Conservation (phyloP, 192 early-diverging fungal genomes). For the Umbelopsis ramanniana region DNA sequence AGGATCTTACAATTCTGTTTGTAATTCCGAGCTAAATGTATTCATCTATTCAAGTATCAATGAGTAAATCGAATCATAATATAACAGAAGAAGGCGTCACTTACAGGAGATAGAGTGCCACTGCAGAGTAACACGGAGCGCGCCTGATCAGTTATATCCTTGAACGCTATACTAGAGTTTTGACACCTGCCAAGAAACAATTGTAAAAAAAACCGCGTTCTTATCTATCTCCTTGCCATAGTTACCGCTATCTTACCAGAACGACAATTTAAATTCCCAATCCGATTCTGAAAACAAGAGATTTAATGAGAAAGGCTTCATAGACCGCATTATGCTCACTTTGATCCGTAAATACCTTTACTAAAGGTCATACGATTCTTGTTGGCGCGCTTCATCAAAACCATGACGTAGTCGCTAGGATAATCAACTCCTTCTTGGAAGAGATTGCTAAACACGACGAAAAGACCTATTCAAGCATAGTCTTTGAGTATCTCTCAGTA, state of each 20-base stretch:
- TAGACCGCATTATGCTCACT: not conserved
- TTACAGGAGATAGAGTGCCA: conserved; percentile 68
- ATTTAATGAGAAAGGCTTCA: not conserved
- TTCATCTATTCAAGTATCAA: conserved; percentile 35
- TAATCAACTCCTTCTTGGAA: conserved; percentile 24
- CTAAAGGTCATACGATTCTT: not conserved
- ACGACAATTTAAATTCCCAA: conserved; percentile 25
- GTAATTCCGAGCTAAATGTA: conserved; percentile 62
- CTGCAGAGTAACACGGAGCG: conserved; percentile 64
- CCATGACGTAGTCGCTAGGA: conserved; percentile 37
- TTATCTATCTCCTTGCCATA: not conserved
- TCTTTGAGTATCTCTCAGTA: too few relatives aligned
- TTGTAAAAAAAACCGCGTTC: not conserved
- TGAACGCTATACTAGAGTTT: conserved; percentile 50
- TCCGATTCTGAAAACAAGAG: not conserved
- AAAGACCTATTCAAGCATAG: not conserved
- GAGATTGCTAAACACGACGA: conserved; percentile 36
- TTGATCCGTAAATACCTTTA: not conserved
- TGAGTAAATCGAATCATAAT: not conserved
- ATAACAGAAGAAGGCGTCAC: conserved; percentile 16
- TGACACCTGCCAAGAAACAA: conserved; percentile 36
- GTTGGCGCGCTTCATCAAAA: conserved; percentile 31
- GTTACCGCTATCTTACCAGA: conserved; percentile 26
- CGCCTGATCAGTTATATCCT: conserved; percentile 42
- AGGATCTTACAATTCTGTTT: conserved; percentile 47